Evolutionary conservation across 441 rosid species (phyloP), one percentile per base, ranked within the genome.

Genomic region (Biscutella laevigata): DNA sequence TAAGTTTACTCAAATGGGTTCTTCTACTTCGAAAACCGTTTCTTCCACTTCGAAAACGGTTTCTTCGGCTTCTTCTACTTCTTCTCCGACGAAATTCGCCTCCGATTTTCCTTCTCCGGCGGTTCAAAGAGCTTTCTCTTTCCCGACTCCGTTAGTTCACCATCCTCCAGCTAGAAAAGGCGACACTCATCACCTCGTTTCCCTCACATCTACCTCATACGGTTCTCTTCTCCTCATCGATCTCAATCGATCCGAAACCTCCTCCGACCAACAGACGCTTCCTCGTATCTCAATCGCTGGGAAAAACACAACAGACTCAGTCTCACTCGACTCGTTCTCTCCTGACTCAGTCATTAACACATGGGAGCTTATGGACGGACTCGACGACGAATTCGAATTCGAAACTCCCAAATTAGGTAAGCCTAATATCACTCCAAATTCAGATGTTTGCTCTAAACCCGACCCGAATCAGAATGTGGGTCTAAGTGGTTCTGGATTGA

Each of bases 301-400:
- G 34, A 36, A 55, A 41, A 33, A 53, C 20, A 14, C 57, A 4
- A 29, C 58, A 9, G 73, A 68, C 68, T 66, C 57, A 22, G 40
- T 6, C 29, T 66, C 60, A 2, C 42, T 44, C 21, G 81, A 72
- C 24, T 69, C 72, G 10, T 10, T 54, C 28, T n/a, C n/a, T 80
- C 94, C 88, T 11, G 95, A 89, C 56, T 87, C 92, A 4, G 92
- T 90, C 29, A 87, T 87, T 29, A 85, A 90, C 71, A 81, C 95
- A 9, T 90, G 95, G 98, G 98, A 90, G 52, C 95, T 90, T 61
- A 87, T 90, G 95, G 88, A 90, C 56, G 95, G 92, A n/a, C 82
- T 90, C 4, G 86, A 86, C 35, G 88, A 77, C 28, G 90, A 76
- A 15, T 40, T 60, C 44, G 84, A 64, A 45, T 47, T 67, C 59